Base-by-base conservation (phyloP, 2,329 filamentous ascomycete genomes). In the Verticillium dahliae region DNA sequence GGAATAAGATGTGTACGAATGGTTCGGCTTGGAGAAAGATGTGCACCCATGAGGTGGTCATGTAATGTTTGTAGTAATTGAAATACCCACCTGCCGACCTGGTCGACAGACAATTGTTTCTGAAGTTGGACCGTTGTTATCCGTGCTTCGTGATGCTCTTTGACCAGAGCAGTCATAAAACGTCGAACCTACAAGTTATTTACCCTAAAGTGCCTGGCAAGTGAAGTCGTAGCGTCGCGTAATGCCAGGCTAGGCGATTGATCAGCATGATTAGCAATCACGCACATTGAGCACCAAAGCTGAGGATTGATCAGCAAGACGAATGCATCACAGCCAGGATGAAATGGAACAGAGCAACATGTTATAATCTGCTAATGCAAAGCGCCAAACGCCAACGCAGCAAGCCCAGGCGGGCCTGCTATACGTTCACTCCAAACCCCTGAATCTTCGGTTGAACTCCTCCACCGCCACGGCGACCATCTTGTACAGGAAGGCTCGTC, bases 391-490 rank as follows among this genome's bases (percentile, higher is more conserved):
- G 37, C 39, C 18, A 18, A 34, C 15, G 14, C 9, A 27, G 15
- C 9, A 14, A 45, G n/a, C 37, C n/a, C 11, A 9, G 14, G 22
- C 7, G 33, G 7, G 13, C 22, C 7, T n/a, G 37, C 7, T 4
- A 13, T 41, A 15, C 10, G 33, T 35, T 63, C 65, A 76, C 56
- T 77, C 77, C 62, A 77, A 67, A 10, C 76, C 76, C 69, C 77
- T 79, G 66, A 84, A 89, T 66, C 85, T 78, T 62, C 85, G 79
- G 69, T 89, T 89, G 63, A 87, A 89, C 76, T 89, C 86, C 69
- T 86, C 84, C 55, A 88, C 86, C 1, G 86, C 86, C 1, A 89
- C 77, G 0, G 83, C 85, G 62, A 89, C 80, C 82, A 87, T 88
- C 67, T 78, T 79, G 73, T 89, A 89, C 65, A 89, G 69, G 69